Evolutionary conservation across 2,329 filamentous ascomycete genomes (phyloP).

Genomic region (Colletotrichum sp.): DNA sequence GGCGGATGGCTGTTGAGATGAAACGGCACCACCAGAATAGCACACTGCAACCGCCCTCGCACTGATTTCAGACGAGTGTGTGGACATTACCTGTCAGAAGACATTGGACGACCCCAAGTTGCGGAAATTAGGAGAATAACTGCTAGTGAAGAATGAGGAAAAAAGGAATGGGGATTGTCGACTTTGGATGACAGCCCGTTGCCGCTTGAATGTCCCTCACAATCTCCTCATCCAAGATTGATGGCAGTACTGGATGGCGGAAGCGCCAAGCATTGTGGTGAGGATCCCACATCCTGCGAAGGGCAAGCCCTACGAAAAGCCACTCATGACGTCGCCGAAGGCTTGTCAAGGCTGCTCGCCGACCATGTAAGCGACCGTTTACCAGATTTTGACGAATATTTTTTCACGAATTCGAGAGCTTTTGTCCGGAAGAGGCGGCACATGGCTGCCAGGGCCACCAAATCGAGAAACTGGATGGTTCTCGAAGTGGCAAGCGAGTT

Average conservation of each 20-base stretch:
- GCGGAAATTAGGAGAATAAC: not conserved
- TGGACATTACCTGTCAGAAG: not conserved
- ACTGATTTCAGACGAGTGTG: conserved; percentile 10
- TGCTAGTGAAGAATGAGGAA: not conserved
- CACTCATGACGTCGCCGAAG: not conserved
- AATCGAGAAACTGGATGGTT: not conserved
- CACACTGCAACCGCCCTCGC: not conserved
- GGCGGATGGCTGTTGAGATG: not conserved
- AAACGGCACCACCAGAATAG: not conserved
- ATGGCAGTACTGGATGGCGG: not conserved
- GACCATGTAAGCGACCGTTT: not conserved
- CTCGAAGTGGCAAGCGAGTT: not conserved
- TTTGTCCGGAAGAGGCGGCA: not conserved
- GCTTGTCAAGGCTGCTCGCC: not conserved
- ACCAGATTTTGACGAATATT: not conserved
- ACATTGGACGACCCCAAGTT: conserved; percentile 9
- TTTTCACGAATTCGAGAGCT: not conserved
- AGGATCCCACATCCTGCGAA: not conserved
- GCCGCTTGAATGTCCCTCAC: not conserved
- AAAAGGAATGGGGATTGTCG: not conserved
- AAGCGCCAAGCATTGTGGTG: not conserved
- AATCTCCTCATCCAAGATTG: not conserved
- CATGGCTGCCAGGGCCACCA: not conserved
- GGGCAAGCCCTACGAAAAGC: not conserved
- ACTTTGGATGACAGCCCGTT: conserved; percentile 6